Evolutionary conservation across 2,329 filamentous ascomycete species (phyloP), one percentile per base, ranked within the genome.

Genomic region (Calonectria fujianensis): DNA sequence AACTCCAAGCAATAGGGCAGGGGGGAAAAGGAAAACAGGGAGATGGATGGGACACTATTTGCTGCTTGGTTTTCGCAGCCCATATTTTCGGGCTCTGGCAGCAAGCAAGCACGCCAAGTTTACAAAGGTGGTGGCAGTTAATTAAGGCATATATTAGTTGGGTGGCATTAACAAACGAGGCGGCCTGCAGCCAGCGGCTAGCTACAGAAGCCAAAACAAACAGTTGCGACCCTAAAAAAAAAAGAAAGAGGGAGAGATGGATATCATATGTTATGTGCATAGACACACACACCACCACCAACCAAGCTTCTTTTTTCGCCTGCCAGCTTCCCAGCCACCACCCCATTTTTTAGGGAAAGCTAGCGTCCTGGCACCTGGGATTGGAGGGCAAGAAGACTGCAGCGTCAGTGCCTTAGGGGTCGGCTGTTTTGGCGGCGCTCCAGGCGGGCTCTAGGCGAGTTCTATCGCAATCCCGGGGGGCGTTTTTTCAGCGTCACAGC

Each of bases 291-390:
- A 59, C 32, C n/a, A 35, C 57, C 57, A 61, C 57, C 27, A 61
- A 48, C 41, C 41, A 39, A 61, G 54, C 54, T 61, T 65, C 39
- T 31, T 45, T 27, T 32, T 39, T 32, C 50, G 9, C 39, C 35
- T 41, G n/a, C 45, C 48, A 51, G 50, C n/a, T 41, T 45, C 68
- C 68, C 68, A 64, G 68, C 68, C 68, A 64, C 57, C 68, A 4
- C 54, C 57, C 45, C 57, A 41, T 64, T 41, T 41, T 37, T 41
- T 18, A 39, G 29, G 29, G n/a, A 52, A 52, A 29, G 68, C 29
- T 70, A 70, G 68, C 57, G 68, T 54, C 31, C 54, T 31, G 57
- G 68, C 54, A 59, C 48, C 32, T 70, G 32, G 45, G 24, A 69
- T 24, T 14, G 29, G n/a, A 39, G 35, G 24, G 24, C 13, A 61